Percentiles rank a stretch among this genome's conserved stretches.
phyloP scores from a whole-genome alignment of 2,329 filamentous ascomycete genomes.

The Drechslerella coelobrocha region DNA sequence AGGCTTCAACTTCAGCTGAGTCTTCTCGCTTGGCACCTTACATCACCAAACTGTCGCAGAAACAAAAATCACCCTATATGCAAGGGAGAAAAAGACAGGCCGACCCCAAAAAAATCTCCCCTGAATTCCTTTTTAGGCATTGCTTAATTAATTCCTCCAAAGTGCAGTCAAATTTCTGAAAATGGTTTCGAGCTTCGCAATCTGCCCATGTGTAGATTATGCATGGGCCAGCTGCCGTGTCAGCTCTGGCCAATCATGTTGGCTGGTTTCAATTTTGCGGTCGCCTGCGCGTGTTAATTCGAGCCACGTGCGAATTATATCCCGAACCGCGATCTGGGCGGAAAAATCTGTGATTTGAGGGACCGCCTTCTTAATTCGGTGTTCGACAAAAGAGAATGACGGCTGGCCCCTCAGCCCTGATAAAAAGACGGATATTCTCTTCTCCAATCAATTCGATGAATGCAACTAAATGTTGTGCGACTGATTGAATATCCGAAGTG shows the following conservation, averaged over 20 bases:
- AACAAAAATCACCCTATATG: too few species aligned
- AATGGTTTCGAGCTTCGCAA: neutral
- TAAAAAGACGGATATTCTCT: too few species aligned
- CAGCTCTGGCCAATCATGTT: neutral
- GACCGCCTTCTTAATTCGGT: neutral
- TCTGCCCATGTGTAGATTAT: neutral
- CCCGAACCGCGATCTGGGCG: neutral
- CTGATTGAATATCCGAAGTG: too few species aligned
- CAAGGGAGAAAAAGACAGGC: too few species aligned
- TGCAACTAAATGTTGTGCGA: too few species aligned
- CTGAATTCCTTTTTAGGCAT: too few species aligned
- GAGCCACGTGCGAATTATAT: neutral
- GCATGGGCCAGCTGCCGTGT: neutral
- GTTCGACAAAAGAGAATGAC: neutral
- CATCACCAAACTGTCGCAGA: too few species aligned
- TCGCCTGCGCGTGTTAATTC: neutral
- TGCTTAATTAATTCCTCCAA: too few species aligned
- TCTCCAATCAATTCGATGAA: too few species aligned
- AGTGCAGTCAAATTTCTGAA: too few species aligned
- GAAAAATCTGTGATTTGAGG: neutral
- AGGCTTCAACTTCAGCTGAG: neutral
- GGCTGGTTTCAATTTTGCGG: neutral
- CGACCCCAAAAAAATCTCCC: too few species aligned
- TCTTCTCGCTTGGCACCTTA: constrained; percentile 7
- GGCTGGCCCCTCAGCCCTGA: too few species aligned